These are phyloP conservation scores for Protostelium mycophagum DNA, from an alignment of 78 protist species.

Conservation along the genomic window DNA sequence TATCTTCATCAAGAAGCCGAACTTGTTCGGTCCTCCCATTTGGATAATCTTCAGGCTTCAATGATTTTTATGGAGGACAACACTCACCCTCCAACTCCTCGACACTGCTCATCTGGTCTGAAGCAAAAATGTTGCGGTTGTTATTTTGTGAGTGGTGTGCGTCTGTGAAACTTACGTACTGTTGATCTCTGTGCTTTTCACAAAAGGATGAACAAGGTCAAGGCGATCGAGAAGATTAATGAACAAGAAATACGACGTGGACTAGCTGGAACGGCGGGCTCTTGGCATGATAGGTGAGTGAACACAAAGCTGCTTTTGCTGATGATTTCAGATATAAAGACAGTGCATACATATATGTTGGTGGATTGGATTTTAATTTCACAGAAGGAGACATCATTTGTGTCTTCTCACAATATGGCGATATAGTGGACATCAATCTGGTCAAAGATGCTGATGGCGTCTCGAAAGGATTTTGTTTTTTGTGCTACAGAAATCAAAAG, in stretches of 20 bases:
- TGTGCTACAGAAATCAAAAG: constrained; percentile 87
- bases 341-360: constrained; percentile 26
- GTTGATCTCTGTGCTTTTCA: too few relatives aligned
- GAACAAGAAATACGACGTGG: constrained; percentile 21
- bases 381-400: constrained; percentile 72
- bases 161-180: too few relatives aligned
- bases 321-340: constrained; percentile 32
- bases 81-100: too few relatives aligned
- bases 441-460: constrained; percentile 84
- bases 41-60: too few relatives aligned
- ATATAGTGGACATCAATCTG: constrained; percentile 71
- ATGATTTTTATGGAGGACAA: too few relatives aligned
- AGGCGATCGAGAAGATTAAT: constrained; percentile 55
- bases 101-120: too few relatives aligned
- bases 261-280: constrained; percentile 18
- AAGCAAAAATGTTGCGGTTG: too few relatives aligned
- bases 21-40: background rate
- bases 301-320: constrained; percentile 14
- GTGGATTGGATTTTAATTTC: constrained; percentile 37
- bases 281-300: constrained; percentile 76
- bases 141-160: too few relatives aligned
- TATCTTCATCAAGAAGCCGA: background rate
- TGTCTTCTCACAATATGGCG: constrained; percentile 78
- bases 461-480: constrained; percentile 81
- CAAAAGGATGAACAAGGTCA: constrained; percentile 52